Conservation (phyloP, 2,329 filamentous ascomycete genomes). For the Alternaria panax region DNA sequence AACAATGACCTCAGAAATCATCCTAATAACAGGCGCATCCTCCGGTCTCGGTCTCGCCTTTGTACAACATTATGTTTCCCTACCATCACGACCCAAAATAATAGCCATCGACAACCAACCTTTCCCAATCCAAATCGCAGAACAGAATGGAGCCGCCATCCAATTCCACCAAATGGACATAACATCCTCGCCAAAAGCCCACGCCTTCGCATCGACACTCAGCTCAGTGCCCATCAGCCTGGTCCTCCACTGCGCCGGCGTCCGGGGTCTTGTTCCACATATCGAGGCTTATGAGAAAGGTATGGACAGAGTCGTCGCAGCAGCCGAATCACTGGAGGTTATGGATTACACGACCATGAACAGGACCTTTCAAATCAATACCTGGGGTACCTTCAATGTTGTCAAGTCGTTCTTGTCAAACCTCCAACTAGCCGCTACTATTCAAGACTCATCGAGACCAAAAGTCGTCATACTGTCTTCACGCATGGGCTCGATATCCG, state of each 20-base stretch:
- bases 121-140: neutral
- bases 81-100: conserved; percentile 16
- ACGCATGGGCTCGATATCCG: conserved; percentile 54
- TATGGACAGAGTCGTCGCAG: conserved; percentile 38
- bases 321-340: conserved; percentile 51
- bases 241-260: conserved; percentile 55
- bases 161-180: conserved; percentile 20
- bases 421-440: conserved; percentile 22
- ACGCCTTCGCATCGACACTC: conserved; percentile 21
- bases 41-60: conserved; percentile 85
- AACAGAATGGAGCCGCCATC: conserved; percentile 6
- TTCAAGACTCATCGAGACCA: neutral
- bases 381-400: conserved; percentile 53
- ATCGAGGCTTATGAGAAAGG: conserved; percentile 21
- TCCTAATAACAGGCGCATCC: conserved; percentile 91
- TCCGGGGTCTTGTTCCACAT: conserved; percentile 53
- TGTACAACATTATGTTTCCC: conserved; percentile 33
- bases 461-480: conserved; percentile 55
- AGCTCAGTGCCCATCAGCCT: conserved; percentile 44
- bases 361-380: conserved; percentile 52
- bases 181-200: conserved; percentile 7
- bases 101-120: conserved; percentile 32
- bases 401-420: conserved; percentile 50
- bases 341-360: conserved; percentile 53
- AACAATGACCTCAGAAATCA: conserved; percentile 56